A percentile compares a stretch with the other conserved stretches of the same genome.
These are phyloP conservation scores for Fragaria nilgerrensis DNA, from an alignment of 306 rosid species.

Conservation along the genomic window DNA sequence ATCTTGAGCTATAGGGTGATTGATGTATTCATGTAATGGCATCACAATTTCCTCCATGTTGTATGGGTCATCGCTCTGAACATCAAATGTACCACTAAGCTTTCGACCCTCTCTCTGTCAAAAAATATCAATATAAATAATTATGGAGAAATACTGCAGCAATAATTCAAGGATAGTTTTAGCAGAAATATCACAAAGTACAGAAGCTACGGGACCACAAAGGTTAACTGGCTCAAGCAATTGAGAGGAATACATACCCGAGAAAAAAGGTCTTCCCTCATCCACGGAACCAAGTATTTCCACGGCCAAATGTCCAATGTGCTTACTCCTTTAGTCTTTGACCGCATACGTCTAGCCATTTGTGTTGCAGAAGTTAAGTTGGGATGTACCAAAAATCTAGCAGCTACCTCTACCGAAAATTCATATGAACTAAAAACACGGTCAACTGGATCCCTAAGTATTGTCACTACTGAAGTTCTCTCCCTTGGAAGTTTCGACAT, in stretches of 20 bases:
- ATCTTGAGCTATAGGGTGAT: constrained; percentile 65
- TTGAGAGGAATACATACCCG: constrained; percentile 49
- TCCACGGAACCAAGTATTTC: constrained; percentile 98
- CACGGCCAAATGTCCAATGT: constrained; percentile 99
- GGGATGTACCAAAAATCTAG: constrained; percentile 96
- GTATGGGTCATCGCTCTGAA: constrained; percentile 47
- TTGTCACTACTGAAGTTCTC: constrained; percentile 88
- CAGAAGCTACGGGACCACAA: not conserved
- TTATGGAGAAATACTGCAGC: constrained; percentile 18
- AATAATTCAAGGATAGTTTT: not conserved
- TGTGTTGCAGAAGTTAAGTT: constrained; percentile 79
- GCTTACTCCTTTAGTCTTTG: constrained; percentile 69
- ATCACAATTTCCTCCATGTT: constrained; percentile 72
- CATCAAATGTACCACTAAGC: constrained; percentile 28
- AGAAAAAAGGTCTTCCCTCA: constrained; percentile 84
- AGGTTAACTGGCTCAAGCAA: not conserved
- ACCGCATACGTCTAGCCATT: constrained; percentile 62
- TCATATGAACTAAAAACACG: constrained; percentile 91
- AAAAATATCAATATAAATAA: constrained; percentile 17
- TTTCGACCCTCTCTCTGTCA: constrained; percentile 68
- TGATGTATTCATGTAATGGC: constrained; percentile 79
- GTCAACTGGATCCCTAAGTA: constrained; percentile 90
- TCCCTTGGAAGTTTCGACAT: constrained; percentile 81
- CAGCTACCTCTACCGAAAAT: constrained; percentile 95
- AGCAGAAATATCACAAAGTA: not conserved